Evolutionary conservation across 148 eudicot species (phyloP).

Genomic region (Vaccinium myrtillus): DNA sequence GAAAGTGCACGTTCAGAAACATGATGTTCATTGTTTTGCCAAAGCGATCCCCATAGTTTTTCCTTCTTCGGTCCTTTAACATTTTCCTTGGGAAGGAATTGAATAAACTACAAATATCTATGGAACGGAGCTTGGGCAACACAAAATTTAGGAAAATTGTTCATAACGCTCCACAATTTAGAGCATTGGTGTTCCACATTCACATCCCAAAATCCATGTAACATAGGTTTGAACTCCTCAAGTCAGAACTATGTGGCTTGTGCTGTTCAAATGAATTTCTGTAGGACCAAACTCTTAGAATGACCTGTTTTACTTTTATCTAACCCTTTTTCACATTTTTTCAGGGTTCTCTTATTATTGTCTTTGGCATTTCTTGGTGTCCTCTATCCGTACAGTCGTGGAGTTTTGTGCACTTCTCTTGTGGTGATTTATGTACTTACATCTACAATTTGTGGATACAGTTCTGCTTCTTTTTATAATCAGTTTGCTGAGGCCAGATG

Average conservation of each 20-base stretch:
- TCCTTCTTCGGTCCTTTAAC: background rate
- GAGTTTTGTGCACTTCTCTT: constrained; percentile 55
- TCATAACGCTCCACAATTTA: background rate
- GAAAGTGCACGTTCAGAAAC: background rate
- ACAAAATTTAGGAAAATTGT: background rate
- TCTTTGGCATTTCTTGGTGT: constrained; percentile 48
- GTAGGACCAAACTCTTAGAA: background rate
- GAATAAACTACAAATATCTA: background rate
- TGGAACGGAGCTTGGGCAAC: background rate
- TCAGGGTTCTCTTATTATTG: constrained; percentile 60
- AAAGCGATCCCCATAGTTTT: background rate
- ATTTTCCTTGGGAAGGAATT: background rate
- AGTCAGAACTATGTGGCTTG: background rate
- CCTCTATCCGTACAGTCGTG: constrained; percentile 61
- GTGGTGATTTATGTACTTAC: constrained; percentile 55
- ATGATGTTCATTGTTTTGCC: background rate
- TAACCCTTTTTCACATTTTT: constrained; percentile 4
- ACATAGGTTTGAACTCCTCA: background rate
- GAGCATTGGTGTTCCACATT: background rate
- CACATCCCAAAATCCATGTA: background rate
- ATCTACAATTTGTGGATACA: constrained; percentile 69
- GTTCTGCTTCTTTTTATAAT: constrained; percentile 60
- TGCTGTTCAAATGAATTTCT: background rate
- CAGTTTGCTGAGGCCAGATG: constrained; percentile 65
- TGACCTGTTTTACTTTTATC: background rate